A percentile compares a stretch with the other conserved stretches of the same genome.
Conservation (phyloP, 345 rosid species). For the Rhizophora mangle region DNA sequence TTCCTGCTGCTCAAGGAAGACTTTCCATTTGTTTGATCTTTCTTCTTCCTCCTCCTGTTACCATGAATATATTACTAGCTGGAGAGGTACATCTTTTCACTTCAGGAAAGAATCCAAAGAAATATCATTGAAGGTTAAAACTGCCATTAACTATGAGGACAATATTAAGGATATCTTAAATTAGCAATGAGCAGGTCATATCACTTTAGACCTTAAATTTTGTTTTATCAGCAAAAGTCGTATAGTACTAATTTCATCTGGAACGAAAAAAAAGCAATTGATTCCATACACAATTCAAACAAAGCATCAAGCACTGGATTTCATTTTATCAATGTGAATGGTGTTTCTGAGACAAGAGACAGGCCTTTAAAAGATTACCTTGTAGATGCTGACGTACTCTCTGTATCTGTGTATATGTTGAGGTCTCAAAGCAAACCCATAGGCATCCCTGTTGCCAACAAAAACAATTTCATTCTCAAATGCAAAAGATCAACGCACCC, state of each 20-base stretch:
- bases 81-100: slow-evolving; percentile 8
- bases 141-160: background rate
- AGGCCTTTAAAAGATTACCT: slow-evolving; percentile 37
- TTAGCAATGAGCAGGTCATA: background rate
- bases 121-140: slow-evolving; percentile 2
- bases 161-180: background rate
- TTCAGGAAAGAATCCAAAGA: background rate
- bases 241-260: background rate
- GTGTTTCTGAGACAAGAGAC: too few species aligned
- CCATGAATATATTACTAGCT: slow-evolving; percentile 21
- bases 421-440: slow-evolving; percentile 96
- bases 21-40: slow-evolving; percentile 67
- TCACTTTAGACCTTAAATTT: slow-evolving; percentile 1
- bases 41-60: slow-evolving; percentile 90
- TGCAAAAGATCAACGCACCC: background rate
- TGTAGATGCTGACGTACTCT: slow-evolving; percentile 63
- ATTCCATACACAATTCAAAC: too few species aligned
- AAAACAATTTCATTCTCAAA: background rate
- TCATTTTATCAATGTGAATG: too few species aligned
- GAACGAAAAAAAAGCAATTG: background rate
- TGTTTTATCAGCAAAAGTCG: background rate
- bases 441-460: slow-evolving; percentile 58
- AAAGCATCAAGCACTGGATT: too few species aligned
- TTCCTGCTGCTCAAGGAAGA: slow-evolving; percentile 56
- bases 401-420: slow-evolving; percentile 78